phyloP scores from a whole-genome alignment of 2,329 filamentous ascomycete species.

The Dactylellina leptospora region DNA sequence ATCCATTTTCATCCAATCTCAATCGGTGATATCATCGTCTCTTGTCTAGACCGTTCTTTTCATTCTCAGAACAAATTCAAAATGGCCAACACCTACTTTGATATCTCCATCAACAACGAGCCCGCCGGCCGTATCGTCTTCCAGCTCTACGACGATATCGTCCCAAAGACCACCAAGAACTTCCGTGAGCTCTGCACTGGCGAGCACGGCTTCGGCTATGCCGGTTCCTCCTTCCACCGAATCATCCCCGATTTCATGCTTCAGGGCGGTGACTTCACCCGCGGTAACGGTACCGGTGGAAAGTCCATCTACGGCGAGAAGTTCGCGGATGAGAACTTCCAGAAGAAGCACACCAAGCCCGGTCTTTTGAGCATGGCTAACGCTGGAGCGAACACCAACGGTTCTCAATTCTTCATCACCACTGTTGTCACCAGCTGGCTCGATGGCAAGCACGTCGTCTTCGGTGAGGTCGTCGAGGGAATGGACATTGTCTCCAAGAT shows the following conservation, averaged over 20 bases:
- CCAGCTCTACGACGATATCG: constrained; percentile 82
- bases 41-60: constrained; percentile 14
- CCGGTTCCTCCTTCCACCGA: constrained; percentile 85
- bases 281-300: constrained; percentile 67
- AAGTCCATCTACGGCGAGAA: constrained; percentile 75
- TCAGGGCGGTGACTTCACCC: constrained; percentile 88
- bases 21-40: constrained; percentile 2
- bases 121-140: constrained; percentile 79
- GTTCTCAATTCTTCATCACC: constrained; percentile 97
- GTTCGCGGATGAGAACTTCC: constrained; percentile 93
- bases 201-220: constrained; percentile 85
- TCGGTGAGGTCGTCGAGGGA: constrained; percentile 87
- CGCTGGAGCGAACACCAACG: constrained; percentile 89
- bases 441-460: constrained; percentile 84
- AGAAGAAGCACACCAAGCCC: constrained; percentile 90
- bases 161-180: constrained; percentile 81
- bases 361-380: constrained; percentile 98
- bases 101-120: constrained; percentile 18
- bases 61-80: constrained; percentile 12
- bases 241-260: constrained; percentile 94
- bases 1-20: neutral
- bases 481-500: constrained; percentile 71
- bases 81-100: constrained; percentile 47
- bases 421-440: constrained; percentile 94
- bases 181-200: constrained; percentile 82